Conservation (phyloP, 148 eudicot genomes). For the Agrostemma githago region DNA sequence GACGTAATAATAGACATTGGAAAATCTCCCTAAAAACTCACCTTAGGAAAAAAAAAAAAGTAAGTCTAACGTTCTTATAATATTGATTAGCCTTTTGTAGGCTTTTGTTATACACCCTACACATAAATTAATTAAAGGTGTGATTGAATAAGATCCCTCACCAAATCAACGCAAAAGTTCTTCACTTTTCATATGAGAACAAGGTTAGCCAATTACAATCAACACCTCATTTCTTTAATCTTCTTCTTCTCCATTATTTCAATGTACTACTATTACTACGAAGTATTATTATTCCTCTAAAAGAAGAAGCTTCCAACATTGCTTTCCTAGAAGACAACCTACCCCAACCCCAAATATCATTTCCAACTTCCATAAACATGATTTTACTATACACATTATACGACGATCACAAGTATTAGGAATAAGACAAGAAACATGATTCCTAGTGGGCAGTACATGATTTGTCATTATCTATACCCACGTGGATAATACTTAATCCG, state of each 20-base stretch:
- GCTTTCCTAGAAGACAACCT: slow-evolving; percentile 33
- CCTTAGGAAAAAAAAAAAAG: neutral
- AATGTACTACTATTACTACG: neutral
- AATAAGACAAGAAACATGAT: too few species aligned
- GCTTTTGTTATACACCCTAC: slow-evolving; percentile 11
- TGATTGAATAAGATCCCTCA: slow-evolving; percentile 16
- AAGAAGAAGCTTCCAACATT: slow-evolving; percentile 34
- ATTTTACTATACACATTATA: slow-evolving; percentile 20
- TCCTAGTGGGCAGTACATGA: too few species aligned
- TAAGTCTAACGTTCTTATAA: neutral
- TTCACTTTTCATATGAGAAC: slow-evolving; percentile 27
- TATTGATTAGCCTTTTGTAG: neutral
- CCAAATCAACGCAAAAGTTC: slow-evolving; percentile 29
- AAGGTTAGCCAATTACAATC: slow-evolving; percentile 18
- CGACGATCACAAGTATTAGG: neutral
- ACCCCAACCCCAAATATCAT: slow-evolving; percentile 27
- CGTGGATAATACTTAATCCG: too few species aligned
- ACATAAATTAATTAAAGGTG: slow-evolving; percentile 15
- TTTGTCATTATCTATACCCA: too few species aligned
- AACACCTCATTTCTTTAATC: slow-evolving; percentile 5
- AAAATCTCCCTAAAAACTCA: too few species aligned
- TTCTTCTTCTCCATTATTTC: neutral
- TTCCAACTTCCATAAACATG: slow-evolving; percentile 30
- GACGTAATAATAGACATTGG: too few species aligned
- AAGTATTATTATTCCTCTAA: neutral